phyloP scores from a whole-genome alignment of 306 rosid genomes.

The Acacia melanoxylon region DNA sequence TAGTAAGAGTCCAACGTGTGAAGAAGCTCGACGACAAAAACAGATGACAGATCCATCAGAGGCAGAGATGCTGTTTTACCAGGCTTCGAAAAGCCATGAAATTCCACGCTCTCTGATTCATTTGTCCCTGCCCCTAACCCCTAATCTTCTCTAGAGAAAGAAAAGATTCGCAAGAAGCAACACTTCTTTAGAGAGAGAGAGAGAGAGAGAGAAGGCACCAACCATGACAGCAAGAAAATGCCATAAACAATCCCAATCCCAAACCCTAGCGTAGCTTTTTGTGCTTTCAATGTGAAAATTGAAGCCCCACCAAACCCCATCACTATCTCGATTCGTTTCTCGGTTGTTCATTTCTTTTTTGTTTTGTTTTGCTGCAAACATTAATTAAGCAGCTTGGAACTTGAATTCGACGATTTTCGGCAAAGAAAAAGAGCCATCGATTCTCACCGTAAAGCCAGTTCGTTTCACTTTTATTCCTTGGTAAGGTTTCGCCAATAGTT shows the following conservation, averaged over 20 bases:
- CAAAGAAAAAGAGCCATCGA: neutral
- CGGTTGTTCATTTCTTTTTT: neutral
- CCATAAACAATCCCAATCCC: constrained; percentile 23
- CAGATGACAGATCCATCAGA: neutral
- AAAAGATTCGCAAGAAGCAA: neutral
- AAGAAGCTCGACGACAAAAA: constrained; percentile 11
- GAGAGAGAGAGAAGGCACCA: neutral
- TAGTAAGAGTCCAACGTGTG: neutral
- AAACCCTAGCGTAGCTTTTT: constrained; percentile 47
- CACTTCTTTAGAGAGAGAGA: constrained; percentile 10
- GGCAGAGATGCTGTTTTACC: constrained; percentile 5
- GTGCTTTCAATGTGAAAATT: constrained; percentile 15
- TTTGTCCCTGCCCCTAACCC: neutral
- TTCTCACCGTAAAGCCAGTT: constrained; percentile 34
- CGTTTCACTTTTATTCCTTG: constrained; percentile 27
- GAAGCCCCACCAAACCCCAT: constrained; percentile 32
- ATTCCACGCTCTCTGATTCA: constrained; percentile 34
- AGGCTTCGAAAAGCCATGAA: constrained; percentile 30
- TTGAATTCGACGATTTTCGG: constrained; percentile 19
- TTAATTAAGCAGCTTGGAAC: neutral
- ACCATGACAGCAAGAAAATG: constrained; percentile 18
- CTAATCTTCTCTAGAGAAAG: neutral
- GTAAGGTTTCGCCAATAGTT: constrained; percentile 22
- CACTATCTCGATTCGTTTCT: constrained; percentile 21
- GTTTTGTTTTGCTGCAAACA: neutral